Evolutionary conservation across 164 flowering plant species (phyloP).

Genomic region (Sextonia rubra): DNA sequence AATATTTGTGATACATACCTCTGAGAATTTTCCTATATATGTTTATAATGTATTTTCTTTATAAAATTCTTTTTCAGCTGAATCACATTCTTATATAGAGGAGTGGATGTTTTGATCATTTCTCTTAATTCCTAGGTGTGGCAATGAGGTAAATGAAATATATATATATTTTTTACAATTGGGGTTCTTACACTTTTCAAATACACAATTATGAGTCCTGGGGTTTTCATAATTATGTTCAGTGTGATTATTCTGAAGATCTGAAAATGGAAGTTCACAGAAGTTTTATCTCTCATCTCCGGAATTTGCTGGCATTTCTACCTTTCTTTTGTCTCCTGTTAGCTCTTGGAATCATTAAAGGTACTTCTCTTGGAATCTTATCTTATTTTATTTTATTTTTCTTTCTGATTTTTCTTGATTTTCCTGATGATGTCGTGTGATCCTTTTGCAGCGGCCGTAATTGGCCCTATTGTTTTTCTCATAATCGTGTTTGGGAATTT

Average conservation of each 20-base stretch:
- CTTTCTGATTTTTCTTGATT: background rate
- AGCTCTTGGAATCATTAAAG: constrained; percentile 21
- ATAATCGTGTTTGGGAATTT: constrained; percentile 20
- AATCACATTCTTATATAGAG: too few relatives aligned
- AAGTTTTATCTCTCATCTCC: constrained; percentile 11
- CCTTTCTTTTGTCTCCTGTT: constrained; percentile 19
- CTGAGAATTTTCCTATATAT: too few relatives aligned
- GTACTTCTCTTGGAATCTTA: background rate
- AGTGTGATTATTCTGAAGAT: background rate
- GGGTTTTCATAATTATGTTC: background rate
- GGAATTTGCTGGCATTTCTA: constrained; percentile 13
- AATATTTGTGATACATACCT: too few relatives aligned
- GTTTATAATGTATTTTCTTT: too few relatives aligned
- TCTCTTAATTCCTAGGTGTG: too few relatives aligned
- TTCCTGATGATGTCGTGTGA: background rate
- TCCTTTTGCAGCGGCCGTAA: constrained; percentile 17
- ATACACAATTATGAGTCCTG: background rate
- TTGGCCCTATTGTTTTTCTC: constrained; percentile 22
- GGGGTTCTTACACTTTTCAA: background rate
- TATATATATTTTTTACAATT: too few relatives aligned
- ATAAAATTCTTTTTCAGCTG: too few relatives aligned
- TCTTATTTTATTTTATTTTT: background rate
- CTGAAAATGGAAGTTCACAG: constrained; percentile 14
- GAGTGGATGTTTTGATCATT: too few relatives aligned
- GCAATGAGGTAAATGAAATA: too few relatives aligned